Conservation (phyloP, 1,139 yeast species). For the Ashbya aceris region DNA sequence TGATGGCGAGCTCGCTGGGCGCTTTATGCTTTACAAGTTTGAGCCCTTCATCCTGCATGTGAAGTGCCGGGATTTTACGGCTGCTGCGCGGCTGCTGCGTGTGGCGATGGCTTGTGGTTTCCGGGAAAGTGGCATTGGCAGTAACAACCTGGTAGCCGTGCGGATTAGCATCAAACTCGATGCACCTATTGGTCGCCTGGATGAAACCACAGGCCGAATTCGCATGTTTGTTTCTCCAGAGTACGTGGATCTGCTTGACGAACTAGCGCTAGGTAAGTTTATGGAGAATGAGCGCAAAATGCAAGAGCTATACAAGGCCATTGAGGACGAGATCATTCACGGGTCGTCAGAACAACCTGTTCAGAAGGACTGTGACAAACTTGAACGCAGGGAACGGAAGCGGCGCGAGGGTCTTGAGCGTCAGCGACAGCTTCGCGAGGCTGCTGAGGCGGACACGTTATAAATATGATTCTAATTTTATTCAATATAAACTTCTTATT, state of each 20-base stretch:
- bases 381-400: constrained; percentile 52
- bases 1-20: constrained; percentile 1
- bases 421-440: constrained; percentile 24
- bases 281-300: constrained; percentile 52
- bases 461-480: not conserved
- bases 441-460: too few relatives aligned
- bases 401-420: constrained; percentile 51
- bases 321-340: constrained; percentile 30
- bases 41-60: constrained; percentile 83
- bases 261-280: constrained; percentile 49
- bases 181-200: constrained; percentile 57
- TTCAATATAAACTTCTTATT: constrained; percentile 4
- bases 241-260: constrained; percentile 43
- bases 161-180: constrained; percentile 58
- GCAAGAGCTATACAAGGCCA: constrained; percentile 37
- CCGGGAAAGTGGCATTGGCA: constrained; percentile 79
- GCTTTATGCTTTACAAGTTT: constrained; percentile 63
- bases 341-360: constrained; percentile 6
- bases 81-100: constrained; percentile 56
- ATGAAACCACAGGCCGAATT: constrained; percentile 28
- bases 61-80: constrained; percentile 52
- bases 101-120: constrained; percentile 79
- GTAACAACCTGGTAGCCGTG: constrained; percentile 69
- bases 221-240: constrained; percentile 39
- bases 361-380: constrained; percentile 35